Conservation (phyloP, 495 filamentous ascomycete genomes). For the Penicillium cinerascens region DNA sequence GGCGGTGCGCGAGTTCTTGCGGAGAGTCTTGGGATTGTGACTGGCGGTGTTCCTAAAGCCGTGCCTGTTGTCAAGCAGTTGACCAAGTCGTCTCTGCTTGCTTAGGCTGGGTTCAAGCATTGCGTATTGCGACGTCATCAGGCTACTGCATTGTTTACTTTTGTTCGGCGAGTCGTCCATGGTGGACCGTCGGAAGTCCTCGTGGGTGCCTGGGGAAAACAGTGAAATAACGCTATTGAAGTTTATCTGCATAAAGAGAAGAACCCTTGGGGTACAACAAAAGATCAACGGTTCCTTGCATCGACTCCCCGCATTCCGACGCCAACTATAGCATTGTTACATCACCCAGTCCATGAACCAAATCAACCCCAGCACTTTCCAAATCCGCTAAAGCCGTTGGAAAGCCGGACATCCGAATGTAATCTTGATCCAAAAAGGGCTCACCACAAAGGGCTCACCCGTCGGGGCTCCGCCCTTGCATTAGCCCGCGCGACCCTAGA, state of each 20-base stretch:
- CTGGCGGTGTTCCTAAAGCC: slow-evolving; percentile 25
- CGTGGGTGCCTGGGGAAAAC: neutral
- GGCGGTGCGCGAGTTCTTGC: slow-evolving; percentile 38
- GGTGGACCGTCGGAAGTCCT: neutral
- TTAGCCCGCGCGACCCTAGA: neutral
- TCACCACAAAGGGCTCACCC: neutral
- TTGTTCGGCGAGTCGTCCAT: neutral
- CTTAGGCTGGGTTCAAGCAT: slow-evolving; percentile 16
- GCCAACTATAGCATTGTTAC: neutral
- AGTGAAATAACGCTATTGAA: neutral
- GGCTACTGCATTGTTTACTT: neutral
- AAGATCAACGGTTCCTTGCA: too few species aligned
- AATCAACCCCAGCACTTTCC: neutral
- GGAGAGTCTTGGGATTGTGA: slow-evolving; percentile 37
- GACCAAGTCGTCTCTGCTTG: slow-evolving; percentile 55
- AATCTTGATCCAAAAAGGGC: neutral
- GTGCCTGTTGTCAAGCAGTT: slow-evolving; percentile 44
- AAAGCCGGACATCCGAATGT: neutral
- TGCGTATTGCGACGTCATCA: neutral
- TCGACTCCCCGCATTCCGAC: neutral
- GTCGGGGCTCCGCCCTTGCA: slow-evolving; percentile 21
- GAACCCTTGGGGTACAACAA: neutral
- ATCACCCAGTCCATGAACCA: neutral
- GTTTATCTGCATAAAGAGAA: neutral
- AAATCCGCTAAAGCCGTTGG: slow-evolving; percentile 3